These are phyloP conservation scores for Porcisia hertigi DNA, from an alignment of 208 protist species.

Conservation along the genomic window DNA sequence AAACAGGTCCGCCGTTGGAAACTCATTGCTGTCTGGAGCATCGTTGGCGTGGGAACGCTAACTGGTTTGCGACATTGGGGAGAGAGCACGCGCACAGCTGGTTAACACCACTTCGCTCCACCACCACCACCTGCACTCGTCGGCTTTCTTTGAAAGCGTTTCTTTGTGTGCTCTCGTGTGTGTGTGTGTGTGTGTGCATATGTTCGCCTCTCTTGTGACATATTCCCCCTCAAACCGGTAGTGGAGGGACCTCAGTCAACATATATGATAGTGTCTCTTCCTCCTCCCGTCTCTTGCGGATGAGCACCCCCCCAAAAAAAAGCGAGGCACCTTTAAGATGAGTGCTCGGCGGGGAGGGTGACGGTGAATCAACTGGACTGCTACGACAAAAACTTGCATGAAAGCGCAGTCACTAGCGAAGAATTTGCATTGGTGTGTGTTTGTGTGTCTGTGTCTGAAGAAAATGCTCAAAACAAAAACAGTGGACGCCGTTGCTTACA, in stretches of 20 bases:
- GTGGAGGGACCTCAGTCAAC: not conserved
- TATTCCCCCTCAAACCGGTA: not conserved
- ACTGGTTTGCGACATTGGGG: constrained; percentile 13
- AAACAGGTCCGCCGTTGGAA: constrained; percentile 27
- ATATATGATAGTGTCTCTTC: not conserved
- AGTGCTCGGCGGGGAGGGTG: not conserved
- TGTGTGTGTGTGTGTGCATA: not conserved
- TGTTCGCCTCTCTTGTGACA: not conserved
- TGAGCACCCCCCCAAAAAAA: not conserved
- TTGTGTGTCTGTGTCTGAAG: not conserved
- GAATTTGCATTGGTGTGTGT: not conserved
- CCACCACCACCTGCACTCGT: not conserved
- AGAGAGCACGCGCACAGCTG: constrained; percentile 46
- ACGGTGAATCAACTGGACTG: not conserved
- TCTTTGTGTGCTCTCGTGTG: not conserved
- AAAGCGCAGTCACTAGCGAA: not conserved
- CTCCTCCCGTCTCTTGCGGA: not conserved
- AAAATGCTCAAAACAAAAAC: not conserved
- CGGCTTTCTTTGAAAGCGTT: not conserved
- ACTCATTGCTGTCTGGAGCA: constrained; percentile 25
- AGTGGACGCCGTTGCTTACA: not conserved
- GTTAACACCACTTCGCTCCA: constrained; percentile 3
- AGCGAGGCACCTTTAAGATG: not conserved
- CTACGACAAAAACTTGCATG: not conserved
- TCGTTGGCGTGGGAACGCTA: constrained; percentile 9